Evolutionary conservation across 805 yeast species (phyloP), one percentile per base, ranked within the genome.

Genomic region (Metschnikowia anglica): DNA sequence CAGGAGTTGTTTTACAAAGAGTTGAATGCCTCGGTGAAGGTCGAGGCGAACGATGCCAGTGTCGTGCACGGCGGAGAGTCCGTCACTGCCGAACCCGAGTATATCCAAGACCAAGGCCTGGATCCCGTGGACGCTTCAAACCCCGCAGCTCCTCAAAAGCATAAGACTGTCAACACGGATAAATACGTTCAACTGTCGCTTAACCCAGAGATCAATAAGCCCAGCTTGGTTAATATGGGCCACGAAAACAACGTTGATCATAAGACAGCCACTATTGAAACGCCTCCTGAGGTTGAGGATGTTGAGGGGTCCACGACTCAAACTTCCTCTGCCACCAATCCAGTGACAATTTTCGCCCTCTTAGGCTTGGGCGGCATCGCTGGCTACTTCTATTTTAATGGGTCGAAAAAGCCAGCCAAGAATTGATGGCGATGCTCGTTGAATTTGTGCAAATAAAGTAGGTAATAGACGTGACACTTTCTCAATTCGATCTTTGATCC

Each of bases 51-150:
- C 43, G 54, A 55, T 28, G 72, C 76, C 24, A 39, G 51, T 19
- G 76, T 71, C 9, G 59, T 68, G 20, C 73, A 67, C 43, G 74
- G 73, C 3, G 76, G 76, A 12, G 74, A 68, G 47, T 32, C 56
- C 2, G 74, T 71, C 16, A 47, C 48, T 20, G 61, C 54, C 8
- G 72, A 66, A 43, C 71, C 71, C 3, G 74, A 66, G 47, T 60
- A 56, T 39, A 57, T 69, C 31, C 68, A 68, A 34, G 73, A 67
- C 55, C 59, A 62, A 13, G 71, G 66, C 2, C 58, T 64, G 34
- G 52, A 47, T 8, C 73, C 74, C 4, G 64, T 66, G 33, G 71
- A 67, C 41, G 59, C 56, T 12, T 49, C 60, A 5, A 44, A 34
- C 12, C 44, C 44, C 11, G 46, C 44, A 15, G 49, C 59, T 10